Evolutionary conservation across 768 basidiomycete species (phyloP).

Genomic region (Gyrodon lividus): DNA sequence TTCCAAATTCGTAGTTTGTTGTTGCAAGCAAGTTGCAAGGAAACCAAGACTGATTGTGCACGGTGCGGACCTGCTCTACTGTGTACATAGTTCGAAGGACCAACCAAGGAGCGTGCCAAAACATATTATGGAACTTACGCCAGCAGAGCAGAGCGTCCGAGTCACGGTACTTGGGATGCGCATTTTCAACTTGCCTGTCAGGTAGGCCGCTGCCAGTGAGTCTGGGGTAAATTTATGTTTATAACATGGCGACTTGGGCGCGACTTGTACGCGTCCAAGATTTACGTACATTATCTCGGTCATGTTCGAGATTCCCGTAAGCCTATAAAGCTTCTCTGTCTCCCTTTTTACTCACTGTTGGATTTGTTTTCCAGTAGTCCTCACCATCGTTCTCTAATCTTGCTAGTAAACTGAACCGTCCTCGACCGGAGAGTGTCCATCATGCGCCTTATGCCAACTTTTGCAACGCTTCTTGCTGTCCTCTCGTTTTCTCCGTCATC

Average conservation of each 20-base stretch:
- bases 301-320: neutral
- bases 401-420: neutral
- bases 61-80: too few relatives aligned
- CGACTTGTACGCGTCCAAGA: too few relatives aligned
- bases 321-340: neutral
- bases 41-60: too few relatives aligned
- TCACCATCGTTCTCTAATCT: neutral
- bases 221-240: too few relatives aligned
- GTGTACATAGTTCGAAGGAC: too few relatives aligned
- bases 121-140: neutral
- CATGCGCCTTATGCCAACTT: constrained; percentile 19
- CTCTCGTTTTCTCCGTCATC: constrained; percentile 18
- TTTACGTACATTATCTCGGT: neutral
- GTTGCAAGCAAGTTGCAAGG: too few relatives aligned
- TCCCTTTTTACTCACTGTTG: neutral
- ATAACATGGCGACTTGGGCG: too few relatives aligned
- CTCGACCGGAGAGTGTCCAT: neutral
- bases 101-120: too few relatives aligned
- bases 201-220: too few relatives aligned
- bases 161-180: too few relatives aligned
- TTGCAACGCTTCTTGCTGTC: constrained; percentile 11
- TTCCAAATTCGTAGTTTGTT: too few relatives aligned
- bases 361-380: neutral
- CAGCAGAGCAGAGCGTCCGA: neutral
- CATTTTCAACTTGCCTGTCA: too few relatives aligned